phyloP scores from a whole-genome alignment of 2,329 filamentous ascomycete species.

The Xylariaceae sp. region DNA sequence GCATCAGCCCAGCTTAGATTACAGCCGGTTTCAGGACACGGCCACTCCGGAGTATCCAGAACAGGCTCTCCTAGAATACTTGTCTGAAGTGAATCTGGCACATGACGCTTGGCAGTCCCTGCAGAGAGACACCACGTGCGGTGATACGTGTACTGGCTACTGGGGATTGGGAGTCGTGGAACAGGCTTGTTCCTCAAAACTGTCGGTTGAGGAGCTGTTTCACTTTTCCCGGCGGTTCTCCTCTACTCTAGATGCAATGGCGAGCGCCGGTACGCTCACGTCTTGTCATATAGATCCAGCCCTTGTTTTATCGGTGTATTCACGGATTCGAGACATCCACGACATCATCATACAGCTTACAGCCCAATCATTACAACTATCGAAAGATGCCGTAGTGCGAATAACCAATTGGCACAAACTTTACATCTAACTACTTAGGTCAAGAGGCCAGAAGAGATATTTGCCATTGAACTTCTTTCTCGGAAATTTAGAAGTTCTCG shows the following conservation, averaged over 20 bases:
- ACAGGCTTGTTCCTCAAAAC: not conserved
- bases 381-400: not conserved
- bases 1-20: conserved; percentile 2
- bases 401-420: not conserved
- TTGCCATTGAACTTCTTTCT: too few species aligned
- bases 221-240: conserved; percentile 1
- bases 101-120: conserved; percentile 9
- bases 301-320: conserved; percentile 1
- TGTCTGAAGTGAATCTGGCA: conserved; percentile 8
- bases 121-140: conserved; percentile 23
- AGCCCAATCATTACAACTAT: conserved; percentile 1
- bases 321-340: not conserved
- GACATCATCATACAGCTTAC: conserved; percentile 2
- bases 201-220: conserved; percentile 11
- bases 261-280: not conserved
- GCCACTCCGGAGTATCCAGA: not conserved
- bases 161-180: not conserved
- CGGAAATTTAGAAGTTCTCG: too few species aligned
- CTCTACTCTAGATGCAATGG: not conserved
- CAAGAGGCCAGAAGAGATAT: too few species aligned
- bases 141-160: not conserved
- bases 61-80: conserved; percentile 3
- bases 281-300: not conserved
- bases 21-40: conserved; percentile 14
- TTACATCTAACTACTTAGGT: too few species aligned